Percentiles rank a stretch among this genome's conserved stretches.
Evolutionary conservation across 257 asterid genomes (phyloP).

Genomic region (Nicotiana attenuata): DNA sequence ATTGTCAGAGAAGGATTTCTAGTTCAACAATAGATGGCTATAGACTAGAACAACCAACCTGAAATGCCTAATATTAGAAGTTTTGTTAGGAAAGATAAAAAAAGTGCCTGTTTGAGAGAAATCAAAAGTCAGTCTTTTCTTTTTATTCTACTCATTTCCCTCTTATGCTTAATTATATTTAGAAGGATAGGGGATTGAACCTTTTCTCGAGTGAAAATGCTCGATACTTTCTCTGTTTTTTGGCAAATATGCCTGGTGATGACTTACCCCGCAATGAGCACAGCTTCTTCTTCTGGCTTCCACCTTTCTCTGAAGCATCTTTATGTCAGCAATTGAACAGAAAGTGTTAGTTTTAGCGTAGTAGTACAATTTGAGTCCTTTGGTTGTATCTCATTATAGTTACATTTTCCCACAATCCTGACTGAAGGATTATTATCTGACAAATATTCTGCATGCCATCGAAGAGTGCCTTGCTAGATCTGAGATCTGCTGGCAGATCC

Average conservation of each 20-base stretch:
- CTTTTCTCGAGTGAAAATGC: neutral
- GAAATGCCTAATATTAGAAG: neutral
- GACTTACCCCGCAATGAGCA: neutral
- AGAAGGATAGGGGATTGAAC: neutral
- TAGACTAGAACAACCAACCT: neutral
- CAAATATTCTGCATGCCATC: neutral
- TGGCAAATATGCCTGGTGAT: neutral
- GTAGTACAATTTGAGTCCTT: neutral
- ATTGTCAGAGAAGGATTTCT: neutral
- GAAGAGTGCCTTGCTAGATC: neutral
- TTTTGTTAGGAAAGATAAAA: neutral
- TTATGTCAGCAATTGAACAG: neutral
- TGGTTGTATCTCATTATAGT: neutral
- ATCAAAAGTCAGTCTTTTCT: neutral
- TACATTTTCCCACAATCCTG: neutral
- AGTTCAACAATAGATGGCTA: neutral
- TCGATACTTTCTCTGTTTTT: neutral
- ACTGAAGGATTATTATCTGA: slow-evolving; percentile 1
- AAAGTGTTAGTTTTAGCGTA: neutral
- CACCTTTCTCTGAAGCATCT: neutral
- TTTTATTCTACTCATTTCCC: neutral
- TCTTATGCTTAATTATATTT: neutral
- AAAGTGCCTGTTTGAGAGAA: neutral
- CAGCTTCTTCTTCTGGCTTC: neutral
- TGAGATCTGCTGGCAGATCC: neutral